These are phyloP conservation scores for Scheffersomyces insectosa DNA, from an alignment of 1,139 yeast species.

Conservation along the genomic window DNA sequence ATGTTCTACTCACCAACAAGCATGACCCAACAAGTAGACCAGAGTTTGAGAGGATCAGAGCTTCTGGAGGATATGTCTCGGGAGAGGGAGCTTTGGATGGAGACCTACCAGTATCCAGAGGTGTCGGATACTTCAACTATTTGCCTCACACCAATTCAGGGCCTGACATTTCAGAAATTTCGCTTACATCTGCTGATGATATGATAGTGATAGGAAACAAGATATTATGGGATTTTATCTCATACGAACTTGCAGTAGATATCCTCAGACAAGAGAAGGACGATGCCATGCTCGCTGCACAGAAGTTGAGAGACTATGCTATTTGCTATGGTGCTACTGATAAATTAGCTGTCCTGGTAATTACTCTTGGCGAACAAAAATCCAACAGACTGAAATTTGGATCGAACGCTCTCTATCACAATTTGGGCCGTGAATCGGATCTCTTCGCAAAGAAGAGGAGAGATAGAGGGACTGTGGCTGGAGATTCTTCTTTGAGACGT, in stretches of 20 bases:
- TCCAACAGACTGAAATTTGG: conserved; percentile 28
- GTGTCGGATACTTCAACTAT: conserved; percentile 85
- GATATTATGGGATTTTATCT: conserved; percentile 81
- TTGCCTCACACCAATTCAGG: conserved; percentile 90
- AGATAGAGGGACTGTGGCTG: conserved; percentile 55
- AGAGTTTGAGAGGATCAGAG: conserved; percentile 86
- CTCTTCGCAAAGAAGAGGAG: conserved; percentile 47
- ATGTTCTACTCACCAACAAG: conserved; percentile 65
- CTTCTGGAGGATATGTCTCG: conserved; percentile 88
- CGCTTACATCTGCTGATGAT: conserved; percentile 72
- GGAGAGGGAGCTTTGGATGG: conserved; percentile 88
- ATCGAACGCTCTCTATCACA: conserved; percentile 34
- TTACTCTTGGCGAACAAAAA: conserved; percentile 57
- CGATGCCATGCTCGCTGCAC: conserved; percentile 91
- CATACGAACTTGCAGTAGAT: conserved; percentile 87
- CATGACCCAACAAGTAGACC: conserved; percentile 81
- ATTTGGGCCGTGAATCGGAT: conserved; percentile 45
- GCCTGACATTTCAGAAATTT: conserved; percentile 69
- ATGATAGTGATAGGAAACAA: conserved; percentile 84
- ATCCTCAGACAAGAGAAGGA: conserved; percentile 79
- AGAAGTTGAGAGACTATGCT: conserved; percentile 90
- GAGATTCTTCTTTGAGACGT: conserved; percentile 79
- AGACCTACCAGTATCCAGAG: conserved; percentile 78
- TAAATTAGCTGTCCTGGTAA: conserved; percentile 80
- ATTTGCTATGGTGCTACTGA: conserved; percentile 87